Base-by-base conservation (phyloP, 345 rosid species). In the Physaria fendleri region DNA sequence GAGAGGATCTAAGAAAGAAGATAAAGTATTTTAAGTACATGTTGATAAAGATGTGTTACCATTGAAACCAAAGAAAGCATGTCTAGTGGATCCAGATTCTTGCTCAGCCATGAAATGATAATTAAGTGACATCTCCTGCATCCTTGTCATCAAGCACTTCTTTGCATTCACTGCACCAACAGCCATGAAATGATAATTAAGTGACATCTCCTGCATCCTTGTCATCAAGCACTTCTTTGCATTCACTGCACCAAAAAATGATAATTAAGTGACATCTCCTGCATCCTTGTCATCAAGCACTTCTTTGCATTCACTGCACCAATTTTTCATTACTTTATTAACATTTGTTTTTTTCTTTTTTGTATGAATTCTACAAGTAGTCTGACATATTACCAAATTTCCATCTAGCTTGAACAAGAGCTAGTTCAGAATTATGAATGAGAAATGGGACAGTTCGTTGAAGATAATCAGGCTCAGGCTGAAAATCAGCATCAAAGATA, bases 11-110 rank as follows among this genome's bases (percentile, higher is more conserved):
- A 49, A 32, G 12, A 32, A 40, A 48, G 38, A 58, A 4, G 62
- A 68, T 59, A 60, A 34, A 25, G 7, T 54, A 69, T 28, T n/a
- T 61, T 3, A 21, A 18, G 20, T 21, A 37, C 18, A 44, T 23
- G 17, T 0, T 25, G 62, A 53, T 29, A 46, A 34, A 21, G 30
- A 22, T 30, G 32, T 61, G n/a, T n/a, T n/a, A 72, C 76, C 76
- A 32, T 72, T 72, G 56, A 72, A 72, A 17, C 76, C 72, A 43
- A 72, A 72, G 60, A 72, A 72, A 18, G 72, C 72, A 66, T 72
- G 64, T 28, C 72, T 72, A 23, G 65, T 66, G 56, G 72, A 72
- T 72, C 99, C 99, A 93, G 20, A 93, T 84, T 5, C 97, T 96
- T 12, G 96, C 97, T n/a, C n/a, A n/a, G n/a, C n/a, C n/a, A n/a